Conservation (phyloP, 352 stramenopile genomes). For the Aphanomyces astaci region DNA sequence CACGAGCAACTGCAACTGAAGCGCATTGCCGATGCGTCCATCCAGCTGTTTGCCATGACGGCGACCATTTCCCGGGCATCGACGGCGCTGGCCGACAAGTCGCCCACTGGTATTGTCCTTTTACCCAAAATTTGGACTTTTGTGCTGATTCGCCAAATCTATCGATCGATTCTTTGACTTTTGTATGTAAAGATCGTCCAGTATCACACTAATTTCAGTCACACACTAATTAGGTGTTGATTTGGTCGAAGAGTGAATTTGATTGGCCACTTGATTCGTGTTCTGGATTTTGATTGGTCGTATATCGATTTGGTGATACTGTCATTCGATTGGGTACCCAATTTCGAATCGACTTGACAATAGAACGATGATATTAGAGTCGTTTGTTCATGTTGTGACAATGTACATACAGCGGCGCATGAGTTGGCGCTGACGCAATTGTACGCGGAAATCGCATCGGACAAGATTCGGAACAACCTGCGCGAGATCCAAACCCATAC, state of each 20-base stretch:
- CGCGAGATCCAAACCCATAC: constrained; percentile 44
- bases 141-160: too few species aligned
- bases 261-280: too few species aligned
- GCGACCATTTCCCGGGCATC: constrained; percentile 76
- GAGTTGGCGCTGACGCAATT: constrained; percentile 72
- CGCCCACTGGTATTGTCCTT: constrained; percentile 30
- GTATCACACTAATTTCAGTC: too few species aligned
- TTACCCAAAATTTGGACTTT: too few species aligned
- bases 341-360: not conserved
- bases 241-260: too few species aligned
- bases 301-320: too few species aligned
- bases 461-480: constrained; percentile 60
- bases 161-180: too few species aligned
- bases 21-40: constrained; percentile 77
- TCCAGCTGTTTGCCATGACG: constrained; percentile 80
- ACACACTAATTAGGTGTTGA: too few species aligned
- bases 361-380: not conserved
- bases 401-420: constrained; percentile 34
- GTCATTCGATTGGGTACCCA: too few species aligned
- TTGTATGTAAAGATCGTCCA: too few species aligned
- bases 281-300: too few species aligned
- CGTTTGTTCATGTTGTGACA: not conserved
- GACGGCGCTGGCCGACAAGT: constrained; percentile 42
- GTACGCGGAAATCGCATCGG: constrained; percentile 65
- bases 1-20: constrained; percentile 83